Evolutionary conservation across 192 early-diverging fungal genomes (phyloP).

Genomic region (Coemansia sp.): DNA sequence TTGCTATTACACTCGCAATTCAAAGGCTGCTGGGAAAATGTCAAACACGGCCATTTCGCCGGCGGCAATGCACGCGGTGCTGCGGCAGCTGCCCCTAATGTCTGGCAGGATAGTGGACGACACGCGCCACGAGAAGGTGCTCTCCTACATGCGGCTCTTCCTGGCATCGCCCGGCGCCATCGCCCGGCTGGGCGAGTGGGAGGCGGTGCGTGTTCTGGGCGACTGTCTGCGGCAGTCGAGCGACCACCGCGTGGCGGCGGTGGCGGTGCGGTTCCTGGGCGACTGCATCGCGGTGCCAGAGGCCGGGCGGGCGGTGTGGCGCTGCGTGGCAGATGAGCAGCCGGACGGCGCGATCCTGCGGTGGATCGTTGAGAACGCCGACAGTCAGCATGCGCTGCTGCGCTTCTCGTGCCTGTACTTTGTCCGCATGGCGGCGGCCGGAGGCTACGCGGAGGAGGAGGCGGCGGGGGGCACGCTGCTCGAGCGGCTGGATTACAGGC

Average conservation of each 20-base stretch:
- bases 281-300: constrained; percentile 10
- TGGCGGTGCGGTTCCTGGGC: constrained; percentile 42
- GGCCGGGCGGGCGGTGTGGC: not conserved
- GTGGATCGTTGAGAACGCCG: constrained; percentile 29
- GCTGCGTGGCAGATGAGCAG: not conserved
- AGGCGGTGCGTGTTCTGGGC: not conserved
- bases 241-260: constrained; percentile 40
- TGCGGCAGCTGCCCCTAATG: constrained; percentile 65
- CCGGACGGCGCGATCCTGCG: not conserved
- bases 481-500: constrained; percentile 16
- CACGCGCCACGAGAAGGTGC: constrained; percentile 73
- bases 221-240: constrained; percentile 21
- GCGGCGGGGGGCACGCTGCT: not conserved
- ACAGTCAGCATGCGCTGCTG: constrained; percentile 43
- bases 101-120: constrained; percentile 73
- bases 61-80: constrained; percentile 48
- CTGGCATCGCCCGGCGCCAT: constrained; percentile 18
- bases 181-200: constrained; percentile 24
- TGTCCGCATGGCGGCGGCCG: constrained; percentile 18
- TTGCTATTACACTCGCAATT: constrained; percentile 1
- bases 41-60: constrained; percentile 40
- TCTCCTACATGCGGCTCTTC: constrained; percentile 60
- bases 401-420: constrained; percentile 39
- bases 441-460: not conserved
- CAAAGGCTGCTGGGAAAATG: constrained; percentile 7